These are phyloP conservation scores for Lyophyllum shimeji DNA, from an alignment of 768 basidiomycete species.

Conservation along the genomic window DNA sequence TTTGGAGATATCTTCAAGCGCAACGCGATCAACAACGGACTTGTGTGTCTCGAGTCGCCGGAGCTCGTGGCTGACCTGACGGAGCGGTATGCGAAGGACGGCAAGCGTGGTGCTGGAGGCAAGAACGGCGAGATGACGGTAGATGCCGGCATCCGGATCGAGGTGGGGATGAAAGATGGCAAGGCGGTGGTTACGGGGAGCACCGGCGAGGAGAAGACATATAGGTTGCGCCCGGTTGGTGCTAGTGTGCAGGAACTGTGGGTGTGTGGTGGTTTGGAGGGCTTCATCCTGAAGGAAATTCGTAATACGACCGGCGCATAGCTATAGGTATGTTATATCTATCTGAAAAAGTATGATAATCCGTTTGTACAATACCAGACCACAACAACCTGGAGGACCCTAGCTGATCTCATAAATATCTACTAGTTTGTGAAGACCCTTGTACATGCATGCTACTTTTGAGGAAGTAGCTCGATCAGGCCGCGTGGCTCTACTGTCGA, in stretches of 20 bases:
- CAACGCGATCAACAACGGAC: conserved; percentile 97
- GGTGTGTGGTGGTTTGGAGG: conserved; percentile 93
- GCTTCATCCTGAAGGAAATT: conserved; percentile 82
- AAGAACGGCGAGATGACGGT: conserved; percentile 83
- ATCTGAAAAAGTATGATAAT: not conserved
- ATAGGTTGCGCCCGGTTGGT: conserved; percentile 77
- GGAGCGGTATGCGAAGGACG: conserved; percentile 66
- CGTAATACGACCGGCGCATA: conserved; percentile 27
- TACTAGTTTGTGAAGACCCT: no score
- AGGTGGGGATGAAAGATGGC: conserved; percentile 71
- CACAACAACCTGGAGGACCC: no score
- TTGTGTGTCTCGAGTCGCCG: conserved; percentile 93
- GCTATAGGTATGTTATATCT: no score
- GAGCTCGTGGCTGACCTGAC: conserved; percentile 88
- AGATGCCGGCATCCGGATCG: conserved; percentile 62
- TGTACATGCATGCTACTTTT: no score
- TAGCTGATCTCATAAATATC: no score
- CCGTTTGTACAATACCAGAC: not conserved
- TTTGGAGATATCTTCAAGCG: conserved; percentile 99
- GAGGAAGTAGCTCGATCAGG: no score
- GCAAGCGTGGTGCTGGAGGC: conserved; percentile 76
- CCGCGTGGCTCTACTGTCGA: no score
- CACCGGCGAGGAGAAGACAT: conserved; percentile 49
- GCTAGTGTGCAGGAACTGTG: conserved; percentile 96
- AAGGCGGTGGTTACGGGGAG: conserved; percentile 52